Conservation (phyloP, 768 basidiomycete species). For the Tricholoma furcatifolium region DNA sequence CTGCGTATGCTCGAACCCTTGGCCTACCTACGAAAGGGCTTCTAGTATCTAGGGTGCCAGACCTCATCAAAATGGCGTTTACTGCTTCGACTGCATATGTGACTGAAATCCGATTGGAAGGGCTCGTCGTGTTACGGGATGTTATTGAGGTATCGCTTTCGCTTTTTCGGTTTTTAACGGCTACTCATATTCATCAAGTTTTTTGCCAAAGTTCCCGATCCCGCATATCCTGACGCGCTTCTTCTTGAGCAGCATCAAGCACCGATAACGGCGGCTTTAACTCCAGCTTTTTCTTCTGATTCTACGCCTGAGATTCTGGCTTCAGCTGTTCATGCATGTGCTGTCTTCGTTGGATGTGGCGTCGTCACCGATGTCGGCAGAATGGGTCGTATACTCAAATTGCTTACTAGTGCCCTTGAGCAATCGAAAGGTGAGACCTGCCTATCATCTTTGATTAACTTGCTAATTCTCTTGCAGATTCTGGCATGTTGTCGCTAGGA, state of each 20-base stretch:
- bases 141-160: constrained; percentile 76
- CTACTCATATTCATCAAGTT: constrained; percentile 46
- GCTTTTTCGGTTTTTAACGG: background rate
- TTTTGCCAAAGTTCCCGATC: constrained; percentile 85
- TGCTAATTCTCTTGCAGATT: constrained; percentile 45
- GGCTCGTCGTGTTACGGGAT: constrained; percentile 84
- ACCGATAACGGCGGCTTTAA: constrained; percentile 95
- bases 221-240: constrained; percentile 86
- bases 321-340: constrained; percentile 89
- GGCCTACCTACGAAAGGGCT: constrained; percentile 61
- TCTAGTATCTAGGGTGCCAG: constrained; percentile 82
- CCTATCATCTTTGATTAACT: background rate
- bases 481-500: constrained; percentile 82
- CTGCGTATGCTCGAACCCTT: constrained; percentile 60
- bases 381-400: constrained; percentile 93
- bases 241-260: constrained; percentile 97
- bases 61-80: constrained; percentile 97
- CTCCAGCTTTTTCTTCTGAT: constrained; percentile 94
- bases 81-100: constrained; percentile 96
- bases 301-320: constrained; percentile 95
- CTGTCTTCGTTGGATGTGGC: constrained; percentile 93
- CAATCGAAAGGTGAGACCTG: constrained; percentile 74
- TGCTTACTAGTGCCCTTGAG: constrained; percentile 83
- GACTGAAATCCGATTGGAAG: constrained; percentile 91
- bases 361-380: constrained; percentile 85